A percentile compares a stretch with the other conserved stretches of the same genome.
These are phyloP conservation scores for Catharanthus roseus DNA, from an alignment of 257 asterid species.

Conservation along the genomic window DNA sequence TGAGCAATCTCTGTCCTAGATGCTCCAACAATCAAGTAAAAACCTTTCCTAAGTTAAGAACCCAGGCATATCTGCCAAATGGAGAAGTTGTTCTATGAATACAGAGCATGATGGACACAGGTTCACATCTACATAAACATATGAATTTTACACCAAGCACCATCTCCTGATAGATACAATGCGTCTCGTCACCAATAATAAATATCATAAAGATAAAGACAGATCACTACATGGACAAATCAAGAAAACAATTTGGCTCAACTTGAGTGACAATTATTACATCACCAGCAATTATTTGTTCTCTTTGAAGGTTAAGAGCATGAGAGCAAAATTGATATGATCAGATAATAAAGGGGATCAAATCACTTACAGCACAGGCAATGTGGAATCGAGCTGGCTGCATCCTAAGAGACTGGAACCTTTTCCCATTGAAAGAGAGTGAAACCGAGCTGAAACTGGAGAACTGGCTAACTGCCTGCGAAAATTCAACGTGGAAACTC, in stretches of 20 bases:
- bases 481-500: slow-evolving; percentile 2
- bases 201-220: neutral
- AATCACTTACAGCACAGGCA: slow-evolving; percentile 51
- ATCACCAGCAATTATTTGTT: neutral
- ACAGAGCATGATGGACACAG: neutral
- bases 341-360: neutral
- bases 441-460: slow-evolving; percentile 29
- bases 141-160: neutral
- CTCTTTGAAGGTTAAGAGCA: neutral
- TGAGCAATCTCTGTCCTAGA: neutral
- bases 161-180: neutral
- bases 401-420: slow-evolving; percentile 33
- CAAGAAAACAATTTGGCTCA: neutral
- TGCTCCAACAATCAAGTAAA: neutral
- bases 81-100: neutral
- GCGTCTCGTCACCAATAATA: neutral
- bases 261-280: neutral
- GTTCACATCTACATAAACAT: neutral
- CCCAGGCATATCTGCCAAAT: neutral
- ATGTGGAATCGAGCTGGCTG: slow-evolving; percentile 50
- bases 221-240: neutral
- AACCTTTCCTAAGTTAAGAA: neutral
- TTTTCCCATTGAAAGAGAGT: slow-evolving; percentile 25
- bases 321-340: neutral
- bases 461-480: slow-evolving; percentile 23